Evolutionary conservation across 75 land plant genomes (phyloP).

Genomic region (Cryptomeria japonica): DNA sequence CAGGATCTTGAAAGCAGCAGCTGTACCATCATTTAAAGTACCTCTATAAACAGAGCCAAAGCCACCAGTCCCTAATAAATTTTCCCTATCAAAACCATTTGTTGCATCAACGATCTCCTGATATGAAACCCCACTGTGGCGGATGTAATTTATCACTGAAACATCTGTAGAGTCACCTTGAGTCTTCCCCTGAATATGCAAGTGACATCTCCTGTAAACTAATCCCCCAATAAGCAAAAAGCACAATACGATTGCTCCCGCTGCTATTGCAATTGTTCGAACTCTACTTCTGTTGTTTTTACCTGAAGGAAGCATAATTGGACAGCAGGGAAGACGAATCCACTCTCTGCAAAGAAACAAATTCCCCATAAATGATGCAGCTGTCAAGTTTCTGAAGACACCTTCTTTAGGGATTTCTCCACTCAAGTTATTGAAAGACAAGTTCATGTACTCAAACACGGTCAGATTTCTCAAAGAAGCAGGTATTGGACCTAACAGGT

Average conservation of each 20-base stretch:
- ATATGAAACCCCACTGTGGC: conserved; percentile 5
- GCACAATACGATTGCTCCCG: neutral
- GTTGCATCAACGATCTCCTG: conserved; percentile 24
- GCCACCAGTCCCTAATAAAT: conserved; percentile 26
- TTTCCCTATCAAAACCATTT: conserved; percentile 4
- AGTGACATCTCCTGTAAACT: neutral
- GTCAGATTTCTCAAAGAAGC: conserved; percentile 5
- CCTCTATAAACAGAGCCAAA: conserved; percentile 32
- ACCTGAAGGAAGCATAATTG: neutral
- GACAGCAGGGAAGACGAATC: conserved; percentile 13
- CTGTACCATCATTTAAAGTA: conserved; percentile 5
- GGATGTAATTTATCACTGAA: neutral
- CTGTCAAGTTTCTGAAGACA: conserved; percentile 17
- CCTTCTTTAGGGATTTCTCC: conserved; percentile 26
- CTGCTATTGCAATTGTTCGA: neutral
- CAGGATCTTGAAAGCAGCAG: conserved; percentile 35
- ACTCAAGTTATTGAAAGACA: conserved; percentile 29
- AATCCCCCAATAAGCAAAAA: neutral
- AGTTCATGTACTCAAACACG: conserved; percentile 20
- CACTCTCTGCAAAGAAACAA: conserved; percentile 21
- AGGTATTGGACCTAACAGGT: conserved; percentile 17
- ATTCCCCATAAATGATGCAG: conserved; percentile 20
- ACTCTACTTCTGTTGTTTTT: too few species aligned
- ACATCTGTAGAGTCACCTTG: neutral
- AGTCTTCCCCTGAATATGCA: neutral